Evolutionary conservation across 345 rosid genomes (phyloP), one percentile per base, ranked within the genome.

Genomic region (Euphorbia peplus): DNA sequence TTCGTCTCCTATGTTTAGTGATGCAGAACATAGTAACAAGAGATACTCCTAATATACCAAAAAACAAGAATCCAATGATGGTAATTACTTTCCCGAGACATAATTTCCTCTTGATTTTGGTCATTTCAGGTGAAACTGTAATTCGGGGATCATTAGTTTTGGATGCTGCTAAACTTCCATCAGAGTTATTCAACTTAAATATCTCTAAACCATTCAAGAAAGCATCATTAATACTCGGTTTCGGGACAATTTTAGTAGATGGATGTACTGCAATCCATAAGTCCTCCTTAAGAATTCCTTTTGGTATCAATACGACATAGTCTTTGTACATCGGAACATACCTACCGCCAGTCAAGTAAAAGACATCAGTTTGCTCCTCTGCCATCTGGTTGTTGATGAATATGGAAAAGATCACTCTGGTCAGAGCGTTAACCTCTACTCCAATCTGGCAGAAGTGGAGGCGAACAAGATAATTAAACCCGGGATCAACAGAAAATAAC

Each of bases 161-260:
- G 9, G 44, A 35, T 66, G 67, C 13, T 53, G 71, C 52, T 50
- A 48, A 12, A 10, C 47, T 11, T 55, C 71, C 0, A 67, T 46
- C 12, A 41, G 48, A 16, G 1, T 5, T 55, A 29, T 51, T 75
- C 66, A 70, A 59, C 70, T 75, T 75, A 66, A 69, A 63, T 51
- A 75, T 70, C 54, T 75, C 78, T 25, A 63, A 21, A 32, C 78
- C 78, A 18, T 75, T 75, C 66, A 75, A 46, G 47, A 75, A 9
- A 12, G 78, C 74, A 51, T 75, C 70, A 13, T 4, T 1, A 28
- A 8, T 3, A 8, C 0, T 0, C 8, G 30, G 16, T 1, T 15
- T 0, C 1, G 0, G 0, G 0, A 7, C 8, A 3, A 35, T 7
- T 15, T n/a, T 52, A 0, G 81, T 32, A 6, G 6, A 32, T 32